These are phyloP conservation scores for Teunomyces panamensis DNA, from an alignment of 805 yeast species.

Conservation along the genomic window DNA sequence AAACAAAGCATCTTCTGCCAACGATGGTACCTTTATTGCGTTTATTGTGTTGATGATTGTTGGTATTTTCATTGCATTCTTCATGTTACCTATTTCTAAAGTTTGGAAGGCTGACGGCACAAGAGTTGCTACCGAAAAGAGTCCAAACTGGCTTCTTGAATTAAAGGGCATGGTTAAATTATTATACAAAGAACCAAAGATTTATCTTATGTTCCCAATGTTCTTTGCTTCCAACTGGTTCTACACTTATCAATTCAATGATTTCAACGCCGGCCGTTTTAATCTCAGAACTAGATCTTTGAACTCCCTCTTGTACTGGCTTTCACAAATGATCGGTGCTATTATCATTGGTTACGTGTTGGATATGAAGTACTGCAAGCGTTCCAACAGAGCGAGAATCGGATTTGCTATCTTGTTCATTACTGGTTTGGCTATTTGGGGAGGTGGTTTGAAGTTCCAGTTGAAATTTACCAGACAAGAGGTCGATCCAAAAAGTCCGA, in stretches of 20 bases:
- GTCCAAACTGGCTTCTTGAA: constrained; percentile 48
- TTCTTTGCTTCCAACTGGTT: constrained; percentile 65
- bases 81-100: constrained; percentile 47
- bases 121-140: constrained; percentile 42
- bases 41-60: constrained; percentile 49
- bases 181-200: constrained; percentile 41
- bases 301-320: constrained; percentile 60
- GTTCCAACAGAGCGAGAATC: constrained; percentile 46
- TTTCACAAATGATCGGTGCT: constrained; percentile 59
- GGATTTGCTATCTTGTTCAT: constrained; percentile 43
- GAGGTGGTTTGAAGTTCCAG: constrained; percentile 55
- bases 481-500: constrained; percentile 12
- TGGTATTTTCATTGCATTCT: constrained; percentile 45
- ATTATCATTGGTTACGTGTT: constrained; percentile 45
- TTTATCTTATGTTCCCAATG: constrained; percentile 55
- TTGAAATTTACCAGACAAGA: constrained; percentile 37
- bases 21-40: constrained; percentile 53
- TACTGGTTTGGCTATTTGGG: constrained; percentile 51
- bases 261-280: constrained; percentile 53
- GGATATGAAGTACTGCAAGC: constrained; percentile 40
- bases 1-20: constrained; percentile 29
- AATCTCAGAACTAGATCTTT: constrained; percentile 59
- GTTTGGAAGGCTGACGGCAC: constrained; percentile 52
- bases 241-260: constrained; percentile 63
- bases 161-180: constrained; percentile 37